phyloP scores from a whole-genome alignment of 2,329 filamentous ascomycete genomes.

The Phyllosticta capitalensis region DNA sequence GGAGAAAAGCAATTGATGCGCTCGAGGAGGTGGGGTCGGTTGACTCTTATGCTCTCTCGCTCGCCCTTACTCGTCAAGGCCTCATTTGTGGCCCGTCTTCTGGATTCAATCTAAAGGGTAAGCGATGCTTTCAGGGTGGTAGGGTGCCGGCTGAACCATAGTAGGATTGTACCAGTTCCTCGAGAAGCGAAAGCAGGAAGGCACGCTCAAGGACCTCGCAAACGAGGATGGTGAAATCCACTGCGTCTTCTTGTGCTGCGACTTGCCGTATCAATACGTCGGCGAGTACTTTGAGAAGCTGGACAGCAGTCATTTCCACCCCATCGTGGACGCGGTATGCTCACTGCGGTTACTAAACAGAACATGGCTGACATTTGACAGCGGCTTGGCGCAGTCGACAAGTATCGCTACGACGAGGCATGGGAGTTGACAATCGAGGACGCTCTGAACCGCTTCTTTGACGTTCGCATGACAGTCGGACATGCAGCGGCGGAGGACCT shows the following conservation, averaged over 20 bases:
- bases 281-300: slow-evolving; percentile 51
- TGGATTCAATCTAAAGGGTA: slow-evolving; percentile 43
- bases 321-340: slow-evolving; percentile 39
- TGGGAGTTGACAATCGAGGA: slow-evolving; percentile 12
- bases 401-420: slow-evolving; percentile 10
- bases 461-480: background rate
- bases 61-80: slow-evolving; percentile 48
- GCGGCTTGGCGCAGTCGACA: slow-evolving; percentile 10
- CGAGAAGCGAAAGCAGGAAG: slow-evolving; percentile 38
- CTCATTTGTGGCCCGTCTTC: slow-evolving; percentile 53
- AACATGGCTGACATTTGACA: slow-evolving; percentile 15
- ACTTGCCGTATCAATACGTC: slow-evolving; percentile 55
- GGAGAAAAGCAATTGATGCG: slow-evolving; percentile 45
- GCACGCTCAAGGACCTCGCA: slow-evolving; percentile 35
- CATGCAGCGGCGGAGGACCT: background rate
- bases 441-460: slow-evolving; percentile 13
- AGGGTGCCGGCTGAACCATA: background rate
- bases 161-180: slow-evolving; percentile 40
- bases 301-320: slow-evolving; percentile 38
- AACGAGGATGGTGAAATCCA: slow-evolving; percentile 38
- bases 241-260: slow-evolving; percentile 53
- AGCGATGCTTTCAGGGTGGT: slow-evolving; percentile 18
- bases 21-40: slow-evolving; percentile 48
- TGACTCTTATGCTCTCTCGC: slow-evolving; percentile 44
- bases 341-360: background rate